Conservation (phyloP, 441 rosid species). For the Macaranga tanarius region DNA sequence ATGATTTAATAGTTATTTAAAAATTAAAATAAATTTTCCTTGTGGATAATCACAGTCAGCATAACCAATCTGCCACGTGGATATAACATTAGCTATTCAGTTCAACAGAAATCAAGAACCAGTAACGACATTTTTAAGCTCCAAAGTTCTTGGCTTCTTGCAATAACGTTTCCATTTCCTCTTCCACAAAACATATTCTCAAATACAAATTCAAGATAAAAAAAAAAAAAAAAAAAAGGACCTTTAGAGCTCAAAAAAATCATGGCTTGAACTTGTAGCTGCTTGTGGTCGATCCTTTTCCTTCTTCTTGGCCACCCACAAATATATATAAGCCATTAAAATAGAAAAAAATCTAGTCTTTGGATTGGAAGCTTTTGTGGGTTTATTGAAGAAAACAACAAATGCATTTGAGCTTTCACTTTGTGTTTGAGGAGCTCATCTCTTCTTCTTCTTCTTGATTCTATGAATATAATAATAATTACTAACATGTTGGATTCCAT, state of each 20-base stretch:
- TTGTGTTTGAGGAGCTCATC: background rate
- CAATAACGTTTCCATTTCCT: slow-evolving; percentile 17
- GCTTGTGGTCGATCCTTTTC: too few species aligned
- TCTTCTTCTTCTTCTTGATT: background rate
- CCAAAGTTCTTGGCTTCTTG: background rate
- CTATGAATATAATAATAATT: background rate
- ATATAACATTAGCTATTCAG: background rate
- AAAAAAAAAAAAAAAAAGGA: background rate
- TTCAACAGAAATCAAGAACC: background rate
- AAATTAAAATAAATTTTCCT: background rate
- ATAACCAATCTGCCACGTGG: slow-evolving; percentile 32
- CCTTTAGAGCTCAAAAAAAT: background rate
- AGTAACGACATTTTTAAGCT: background rate
- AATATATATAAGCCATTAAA: background rate
- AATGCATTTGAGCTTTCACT: slow-evolving; percentile 1
- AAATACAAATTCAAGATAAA: background rate
- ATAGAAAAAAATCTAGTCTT: background rate
- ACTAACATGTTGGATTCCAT: slow-evolving; percentile 55
- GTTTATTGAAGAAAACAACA: slow-evolving; percentile 24
- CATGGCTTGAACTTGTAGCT: slow-evolving; percentile 30
- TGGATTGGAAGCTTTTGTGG: slow-evolving; percentile 6
- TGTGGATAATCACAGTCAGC: slow-evolving; percentile 26
- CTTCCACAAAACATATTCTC: slow-evolving; percentile 19
- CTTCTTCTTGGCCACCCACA: slow-evolving; percentile 13
- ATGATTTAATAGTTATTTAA: too few species aligned